These are phyloP conservation scores for Quillaja saponaria DNA, from an alignment of 306 rosid genomes.

Conservation along the genomic window DNA sequence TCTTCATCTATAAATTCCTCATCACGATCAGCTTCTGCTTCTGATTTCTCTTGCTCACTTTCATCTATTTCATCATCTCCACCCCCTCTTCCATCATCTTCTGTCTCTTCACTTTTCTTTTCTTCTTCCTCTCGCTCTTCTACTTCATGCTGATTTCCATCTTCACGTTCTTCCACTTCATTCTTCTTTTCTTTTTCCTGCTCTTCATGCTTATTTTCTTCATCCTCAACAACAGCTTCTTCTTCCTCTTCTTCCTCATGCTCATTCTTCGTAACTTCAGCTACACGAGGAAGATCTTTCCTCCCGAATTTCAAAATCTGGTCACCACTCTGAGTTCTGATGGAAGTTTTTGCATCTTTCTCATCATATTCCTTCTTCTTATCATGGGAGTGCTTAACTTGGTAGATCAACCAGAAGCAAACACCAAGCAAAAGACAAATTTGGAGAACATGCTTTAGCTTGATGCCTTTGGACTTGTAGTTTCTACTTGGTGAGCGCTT, in stretches of 20 bases:
- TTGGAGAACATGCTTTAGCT: conserved; percentile 77
- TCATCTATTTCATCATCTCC: conserved; percentile 80
- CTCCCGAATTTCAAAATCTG: conserved; percentile 68
- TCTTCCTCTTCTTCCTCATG: conserved; percentile 78
- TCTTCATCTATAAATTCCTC: conserved; percentile 64
- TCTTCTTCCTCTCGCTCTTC: conserved; percentile 62
- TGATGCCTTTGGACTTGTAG: conserved; percentile 73
- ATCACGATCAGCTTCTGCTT: conserved; percentile 48
- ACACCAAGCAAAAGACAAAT: conserved; percentile 72
- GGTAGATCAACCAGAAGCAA: conserved; percentile 90
- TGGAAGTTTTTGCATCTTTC: conserved; percentile 39
- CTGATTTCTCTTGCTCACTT: conserved; percentile 63
- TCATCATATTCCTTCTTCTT: conserved; percentile 69
- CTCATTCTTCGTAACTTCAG: conserved; percentile 43
- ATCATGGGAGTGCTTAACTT: conserved; percentile 91
- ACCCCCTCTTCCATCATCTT: conserved; percentile 61
- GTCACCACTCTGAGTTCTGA: conserved; percentile 30
- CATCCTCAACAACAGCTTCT: conserved; percentile 56
- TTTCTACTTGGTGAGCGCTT: conserved; percentile 64
- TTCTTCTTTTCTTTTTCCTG: conserved; percentile 33
- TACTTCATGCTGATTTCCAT: conserved; percentile 44
- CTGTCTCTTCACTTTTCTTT: conserved; percentile 50
- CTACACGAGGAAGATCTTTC: conserved; percentile 59
- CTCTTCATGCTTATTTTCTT: conserved; percentile 43
- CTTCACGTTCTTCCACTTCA: conserved; percentile 46